phyloP scores from a whole-genome alignment of 2,329 filamentous ascomycete genomes.

The Eutypella sp. region DNA sequence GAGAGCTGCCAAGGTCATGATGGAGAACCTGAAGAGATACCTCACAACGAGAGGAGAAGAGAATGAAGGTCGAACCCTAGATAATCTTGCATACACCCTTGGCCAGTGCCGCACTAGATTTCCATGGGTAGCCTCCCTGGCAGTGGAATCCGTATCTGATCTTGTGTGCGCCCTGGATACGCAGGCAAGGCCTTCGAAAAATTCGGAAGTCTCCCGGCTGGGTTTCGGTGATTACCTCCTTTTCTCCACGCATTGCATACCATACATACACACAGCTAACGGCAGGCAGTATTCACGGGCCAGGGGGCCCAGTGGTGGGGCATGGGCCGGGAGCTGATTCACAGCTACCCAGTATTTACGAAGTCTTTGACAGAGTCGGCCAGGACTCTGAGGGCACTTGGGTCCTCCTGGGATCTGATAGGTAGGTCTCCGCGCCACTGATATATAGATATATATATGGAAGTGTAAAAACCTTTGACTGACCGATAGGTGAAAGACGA shows the following conservation, averaged over 20 bases:
- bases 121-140: slow-evolving; percentile 1
- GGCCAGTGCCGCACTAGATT: slow-evolving; percentile 2
- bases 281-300: slow-evolving; percentile 25
- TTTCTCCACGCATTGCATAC: slow-evolving; percentile 1
- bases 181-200: neutral
- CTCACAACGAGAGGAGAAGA: neutral
- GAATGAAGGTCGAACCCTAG: neutral
- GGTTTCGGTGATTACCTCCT: too few relatives aligned
- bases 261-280: slow-evolving; percentile 4
- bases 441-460: too few relatives aligned
- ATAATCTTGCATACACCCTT: slow-evolving; percentile 4
- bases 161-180: slow-evolving; percentile 5
- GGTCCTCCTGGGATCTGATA: too few relatives aligned
- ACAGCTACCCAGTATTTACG: slow-evolving; percentile 12
- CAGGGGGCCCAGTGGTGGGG: slow-evolving; percentile 19
- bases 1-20: neutral
- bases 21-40: slow-evolving; percentile 1
- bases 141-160: slow-evolving; percentile 1
- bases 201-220: too few relatives aligned
- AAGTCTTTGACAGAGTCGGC: slow-evolving; percentile 6
- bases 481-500: slow-evolving; percentile 6
- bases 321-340: slow-evolving; percentile 18
- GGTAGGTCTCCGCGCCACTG: too few relatives aligned
- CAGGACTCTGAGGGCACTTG: neutral
- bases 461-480: too few relatives aligned